Conservation (phyloP, 139 green algal genomes). For the Chlorella sp. region DNA sequence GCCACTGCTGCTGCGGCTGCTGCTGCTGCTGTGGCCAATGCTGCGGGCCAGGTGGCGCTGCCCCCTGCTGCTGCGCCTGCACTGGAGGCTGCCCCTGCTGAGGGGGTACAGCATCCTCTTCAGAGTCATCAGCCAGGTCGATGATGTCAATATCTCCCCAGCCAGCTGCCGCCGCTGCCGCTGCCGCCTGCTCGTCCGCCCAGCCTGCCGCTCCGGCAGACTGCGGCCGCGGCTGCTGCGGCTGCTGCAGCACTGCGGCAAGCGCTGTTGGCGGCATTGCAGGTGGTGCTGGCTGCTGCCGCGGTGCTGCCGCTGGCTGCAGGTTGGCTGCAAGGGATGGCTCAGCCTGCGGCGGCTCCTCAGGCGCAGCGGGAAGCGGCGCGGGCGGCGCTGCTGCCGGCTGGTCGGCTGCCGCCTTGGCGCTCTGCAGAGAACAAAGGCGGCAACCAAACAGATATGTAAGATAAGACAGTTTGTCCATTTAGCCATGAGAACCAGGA, state of each 20-base stretch:
- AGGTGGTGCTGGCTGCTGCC: background rate
- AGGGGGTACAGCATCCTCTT: background rate
- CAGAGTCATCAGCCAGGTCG: constrained; percentile 1
- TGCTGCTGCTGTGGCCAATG: background rate
- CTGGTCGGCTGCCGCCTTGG: background rate
- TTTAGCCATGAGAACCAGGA: background rate
- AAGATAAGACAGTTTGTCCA: background rate
- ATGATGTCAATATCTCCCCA: background rate
- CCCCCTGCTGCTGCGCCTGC: background rate
- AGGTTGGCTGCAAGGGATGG: background rate
- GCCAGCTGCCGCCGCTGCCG: background rate
- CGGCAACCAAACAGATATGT: background rate
- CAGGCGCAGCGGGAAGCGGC: background rate
- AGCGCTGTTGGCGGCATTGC: background rate
- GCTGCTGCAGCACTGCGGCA: background rate
- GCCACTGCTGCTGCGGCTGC: background rate
- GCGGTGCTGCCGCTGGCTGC: background rate
- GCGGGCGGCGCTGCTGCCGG: background rate
- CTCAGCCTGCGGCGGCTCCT: background rate
- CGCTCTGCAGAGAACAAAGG: background rate
- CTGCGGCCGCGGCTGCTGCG: background rate
- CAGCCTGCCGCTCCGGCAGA: background rate
- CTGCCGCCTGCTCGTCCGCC: background rate
- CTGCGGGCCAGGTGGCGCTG: background rate
- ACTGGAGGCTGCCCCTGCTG: background rate